Conservation (phyloP, 495 filamentous ascomycete genomes). For the Sabuloglossum arenarium region DNA sequence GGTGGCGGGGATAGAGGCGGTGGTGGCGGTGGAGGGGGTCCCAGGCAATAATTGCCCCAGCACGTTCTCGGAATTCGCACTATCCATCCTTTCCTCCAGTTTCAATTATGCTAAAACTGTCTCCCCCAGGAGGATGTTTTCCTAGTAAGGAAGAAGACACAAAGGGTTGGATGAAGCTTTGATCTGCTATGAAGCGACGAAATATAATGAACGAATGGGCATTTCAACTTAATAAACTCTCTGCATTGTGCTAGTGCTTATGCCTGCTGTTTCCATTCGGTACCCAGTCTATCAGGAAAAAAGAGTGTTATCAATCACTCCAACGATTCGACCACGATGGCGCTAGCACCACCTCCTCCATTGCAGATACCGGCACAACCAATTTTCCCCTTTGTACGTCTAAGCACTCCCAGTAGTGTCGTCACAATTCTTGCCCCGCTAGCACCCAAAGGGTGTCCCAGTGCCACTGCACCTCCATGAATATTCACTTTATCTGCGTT, state of each 20-base stretch:
- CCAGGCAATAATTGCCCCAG: not conserved
- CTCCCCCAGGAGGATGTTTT: not conserved
- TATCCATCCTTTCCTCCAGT: too few relatives aligned
- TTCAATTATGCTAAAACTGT: not conserved
- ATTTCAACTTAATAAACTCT: not conserved
- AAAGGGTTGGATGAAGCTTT: not conserved
- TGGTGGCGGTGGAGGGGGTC: not conserved
- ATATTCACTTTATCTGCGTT: constrained; percentile 80
- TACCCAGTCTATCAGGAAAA: not conserved
- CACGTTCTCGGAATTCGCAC: too few relatives aligned
- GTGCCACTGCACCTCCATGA: constrained; percentile 84
- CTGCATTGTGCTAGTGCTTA: too few relatives aligned
- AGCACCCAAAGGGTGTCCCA: constrained; percentile 85
- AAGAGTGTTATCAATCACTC: constrained; percentile 5
- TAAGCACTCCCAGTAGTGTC: constrained; percentile 76
- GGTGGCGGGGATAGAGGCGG: not conserved
- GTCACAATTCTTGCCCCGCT: constrained; percentile 84
- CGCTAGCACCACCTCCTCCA: constrained; percentile 84
- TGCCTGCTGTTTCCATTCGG: not conserved
- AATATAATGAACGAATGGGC: not conserved
- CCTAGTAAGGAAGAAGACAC: too few relatives aligned
- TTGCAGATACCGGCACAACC: constrained; percentile 94
- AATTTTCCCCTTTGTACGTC: constrained; percentile 78
- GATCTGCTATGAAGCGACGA: not conserved
- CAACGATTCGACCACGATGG: constrained; percentile 65